Evolutionary conservation across 768 basidiomycete genomes (phyloP).

Genomic region (Suillus placidus): DNA sequence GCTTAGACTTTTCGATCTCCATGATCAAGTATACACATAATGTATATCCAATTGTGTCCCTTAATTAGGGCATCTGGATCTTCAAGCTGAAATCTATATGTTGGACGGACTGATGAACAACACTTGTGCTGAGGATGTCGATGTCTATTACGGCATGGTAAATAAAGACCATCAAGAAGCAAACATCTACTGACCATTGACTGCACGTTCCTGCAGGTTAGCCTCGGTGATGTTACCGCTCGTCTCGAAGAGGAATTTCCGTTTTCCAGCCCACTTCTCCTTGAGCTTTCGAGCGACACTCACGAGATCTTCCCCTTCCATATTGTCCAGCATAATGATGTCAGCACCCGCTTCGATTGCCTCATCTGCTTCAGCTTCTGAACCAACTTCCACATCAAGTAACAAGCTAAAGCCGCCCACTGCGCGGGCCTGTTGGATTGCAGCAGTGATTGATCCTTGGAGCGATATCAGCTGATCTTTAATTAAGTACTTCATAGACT

Average conservation of each 20-base stretch:
- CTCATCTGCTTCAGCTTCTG: slow-evolving; percentile 90
- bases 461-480: slow-evolving; percentile 11
- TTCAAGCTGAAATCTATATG: slow-evolving; percentile 98
- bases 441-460: slow-evolving; percentile 86
- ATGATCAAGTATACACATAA: slow-evolving; percentile 21
- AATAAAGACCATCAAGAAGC: background rate
- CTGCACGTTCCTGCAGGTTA: slow-evolving; percentile 78
- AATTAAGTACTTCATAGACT: background rate
- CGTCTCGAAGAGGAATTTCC: slow-evolving; percentile 89
- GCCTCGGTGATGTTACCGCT: slow-evolving; percentile 93
- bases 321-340: slow-evolving; percentile 94
- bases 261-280: slow-evolving; percentile 76
- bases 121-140: slow-evolving; percentile 92
- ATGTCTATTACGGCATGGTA: slow-evolving; percentile 60
- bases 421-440: slow-evolving; percentile 80
- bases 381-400: slow-evolving; percentile 91
- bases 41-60: slow-evolving; percentile 6
- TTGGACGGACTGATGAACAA: slow-evolving; percentile 87
- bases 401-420: slow-evolving; percentile 92
- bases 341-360: slow-evolving; percentile 97
- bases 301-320: slow-evolving; percentile 74
- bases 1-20: slow-evolving; percentile 63
- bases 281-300: slow-evolving; percentile 70
- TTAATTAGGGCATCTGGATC: slow-evolving; percentile 71
- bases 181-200: slow-evolving; percentile 64